Evolutionary conservation across 2,329 filamentous ascomycete species (phyloP), one percentile per base, ranked within the genome.

Genomic region (Metarhizium brunneum): DNA sequence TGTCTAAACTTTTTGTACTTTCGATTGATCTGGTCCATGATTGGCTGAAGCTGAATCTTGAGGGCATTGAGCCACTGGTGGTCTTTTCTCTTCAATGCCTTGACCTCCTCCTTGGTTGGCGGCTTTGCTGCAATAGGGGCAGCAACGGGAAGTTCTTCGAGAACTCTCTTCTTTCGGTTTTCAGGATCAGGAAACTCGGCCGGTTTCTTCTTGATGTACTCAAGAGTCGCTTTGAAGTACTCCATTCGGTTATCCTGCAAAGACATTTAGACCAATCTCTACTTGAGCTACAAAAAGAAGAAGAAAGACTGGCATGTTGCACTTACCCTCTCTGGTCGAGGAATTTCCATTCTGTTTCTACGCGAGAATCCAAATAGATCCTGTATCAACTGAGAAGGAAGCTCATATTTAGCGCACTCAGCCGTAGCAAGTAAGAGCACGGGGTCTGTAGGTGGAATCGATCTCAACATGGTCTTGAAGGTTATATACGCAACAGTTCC

Each of bases 11-110:
- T 90, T 67, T 87, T 89, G 73, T 96, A 95, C 67, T 88, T 91
- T 59, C 80, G 79, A 69, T 95, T 94, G 67, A 99, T 90, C 71
- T 96, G 90, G 62, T 99, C 92, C 91, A 99, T 96, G 62, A 97
- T 90, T 2, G 90, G 90, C 69, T 96, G 92, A 54, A 99, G 84
- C 54, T 87, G 78, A 43, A 95, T 85, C 74, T 97, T 99, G 61
- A 99, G 76, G 57, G 87, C 76, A 68, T 97, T 96, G 54, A 97
- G 78, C 11, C 86, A 83, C 60, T 92, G 85, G 51, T 90, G 85
- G 66, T 99, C 95, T 59, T 83, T 83, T 70, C 90, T 88, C 71
- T 87, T 88, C 68, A 92, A 84, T 2, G 81, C 83, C 67, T 90
- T 91, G 57, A 88, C 79, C 65, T 96, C 89, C 55, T 88, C 88